Evolutionary conservation across 1,284 basidiomycete species (phyloP).

Genomic region (Xanthoconium separans): DNA sequence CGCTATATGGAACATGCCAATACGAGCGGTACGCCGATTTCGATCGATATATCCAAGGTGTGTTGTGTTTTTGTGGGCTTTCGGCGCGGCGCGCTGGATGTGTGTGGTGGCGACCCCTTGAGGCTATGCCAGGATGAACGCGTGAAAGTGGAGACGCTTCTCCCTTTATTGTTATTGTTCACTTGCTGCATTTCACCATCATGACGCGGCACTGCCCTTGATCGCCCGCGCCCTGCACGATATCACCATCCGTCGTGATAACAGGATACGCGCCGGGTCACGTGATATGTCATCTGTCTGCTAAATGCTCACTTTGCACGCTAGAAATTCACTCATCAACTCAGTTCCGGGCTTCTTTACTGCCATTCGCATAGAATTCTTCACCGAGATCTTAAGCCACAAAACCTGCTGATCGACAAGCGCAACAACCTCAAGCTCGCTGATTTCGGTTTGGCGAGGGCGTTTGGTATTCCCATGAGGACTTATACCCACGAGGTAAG

Average conservation of each 20-base stretch:
- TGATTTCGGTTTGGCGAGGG: slow-evolving; percentile 95
- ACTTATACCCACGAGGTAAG: slow-evolving; percentile 97
- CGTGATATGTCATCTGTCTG: slow-evolving; percentile 20
- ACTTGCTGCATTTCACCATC: slow-evolving; percentile 8
- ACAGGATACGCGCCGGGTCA: slow-evolving; percentile 31
- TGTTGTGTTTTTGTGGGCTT: slow-evolving; percentile 21
- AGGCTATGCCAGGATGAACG: slow-evolving; percentile 9
- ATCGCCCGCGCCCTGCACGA: slow-evolving; percentile 13
- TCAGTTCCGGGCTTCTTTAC: slow-evolving; percentile 86
- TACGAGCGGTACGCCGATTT: slow-evolving; percentile 65
- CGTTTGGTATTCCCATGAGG: slow-evolving; percentile 96
- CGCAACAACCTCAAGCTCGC: slow-evolving; percentile 91
- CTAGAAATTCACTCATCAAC: slow-evolving; percentile 89
- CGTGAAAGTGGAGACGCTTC: slow-evolving; percentile 11
- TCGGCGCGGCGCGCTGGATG: not conserved
- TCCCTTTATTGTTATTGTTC: slow-evolving; percentile 15
- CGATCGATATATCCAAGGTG: slow-evolving; percentile 86
- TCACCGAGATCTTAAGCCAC: slow-evolving; percentile 96
- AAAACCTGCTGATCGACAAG: slow-evolving; percentile 94
- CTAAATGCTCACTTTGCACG: slow-evolving; percentile 10
- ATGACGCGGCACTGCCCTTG: slow-evolving; percentile 1
- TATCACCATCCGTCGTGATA: slow-evolving; percentile 21
- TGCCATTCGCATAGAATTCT: slow-evolving; percentile 97
- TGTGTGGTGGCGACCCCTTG: slow-evolving; percentile 4
- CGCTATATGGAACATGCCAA: slow-evolving; percentile 93